Conservation (phyloP, 331 rosid species). For the Rhamnella rubrinervis region DNA sequence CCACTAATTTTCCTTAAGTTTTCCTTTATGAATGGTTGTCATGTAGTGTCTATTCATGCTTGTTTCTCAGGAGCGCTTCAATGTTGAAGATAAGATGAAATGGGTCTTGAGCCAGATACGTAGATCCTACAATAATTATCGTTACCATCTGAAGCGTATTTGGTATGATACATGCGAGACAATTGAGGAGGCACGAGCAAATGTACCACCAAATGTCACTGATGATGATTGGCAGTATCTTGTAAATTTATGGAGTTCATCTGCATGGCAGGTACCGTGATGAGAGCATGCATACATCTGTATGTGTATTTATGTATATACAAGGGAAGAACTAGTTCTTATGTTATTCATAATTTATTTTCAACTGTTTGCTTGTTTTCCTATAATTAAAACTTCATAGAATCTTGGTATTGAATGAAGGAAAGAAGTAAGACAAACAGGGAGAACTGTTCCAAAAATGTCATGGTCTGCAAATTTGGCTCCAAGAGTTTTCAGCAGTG, state of each 20-base stretch:
- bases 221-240: constrained; percentile 19
- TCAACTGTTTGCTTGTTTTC: not conserved
- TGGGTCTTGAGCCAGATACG: constrained; percentile 12
- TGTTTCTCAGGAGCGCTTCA: constrained; percentile 19
- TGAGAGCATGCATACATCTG: no score
- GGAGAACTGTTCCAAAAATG: constrained; percentile 15
- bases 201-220: constrained; percentile 8
- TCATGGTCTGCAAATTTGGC: not conserved
- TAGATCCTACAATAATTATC: constrained; percentile 18
- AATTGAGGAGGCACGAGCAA: constrained; percentile 3
- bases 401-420: constrained; percentile 1
- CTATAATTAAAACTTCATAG: not conserved
- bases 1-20: not conserved
- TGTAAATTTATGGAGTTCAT: constrained; percentile 17
- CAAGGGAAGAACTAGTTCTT: not conserved
- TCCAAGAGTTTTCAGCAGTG: constrained; percentile 15
- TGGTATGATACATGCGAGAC: constrained; percentile 11
- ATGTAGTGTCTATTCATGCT: not conserved
- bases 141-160: constrained; percentile 4
- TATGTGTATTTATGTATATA: no score
- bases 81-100: constrained; percentile 15
- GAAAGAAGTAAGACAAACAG: not conserved
- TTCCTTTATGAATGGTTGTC: not conserved
- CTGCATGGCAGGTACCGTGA: constrained; percentile 13
- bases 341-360: not conserved